Evolutionary conservation across 2,329 filamentous ascomycete genomes (phyloP).

Genomic region (Trichoderma endophyticum): DNA sequence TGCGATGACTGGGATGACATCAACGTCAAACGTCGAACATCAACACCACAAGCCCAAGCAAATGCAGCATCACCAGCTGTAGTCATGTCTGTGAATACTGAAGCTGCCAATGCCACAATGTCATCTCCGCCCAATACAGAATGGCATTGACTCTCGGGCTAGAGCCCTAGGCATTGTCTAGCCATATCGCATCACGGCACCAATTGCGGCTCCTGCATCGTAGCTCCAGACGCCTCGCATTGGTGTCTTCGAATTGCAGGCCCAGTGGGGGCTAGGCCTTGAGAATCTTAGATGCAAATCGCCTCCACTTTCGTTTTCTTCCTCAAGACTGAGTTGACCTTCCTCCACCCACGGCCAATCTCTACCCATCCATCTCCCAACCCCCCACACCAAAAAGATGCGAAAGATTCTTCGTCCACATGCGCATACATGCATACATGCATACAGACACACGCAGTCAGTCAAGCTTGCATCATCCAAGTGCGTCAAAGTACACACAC

Average conservation of each 20-base stretch:
- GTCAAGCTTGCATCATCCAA: not conserved
- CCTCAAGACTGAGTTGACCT: not conserved
- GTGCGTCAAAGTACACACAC: not conserved
- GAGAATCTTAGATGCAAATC: constrained; percentile 17
- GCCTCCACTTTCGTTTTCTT: constrained; percentile 16
- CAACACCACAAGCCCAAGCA: not conserved
- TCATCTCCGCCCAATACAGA: not conserved
- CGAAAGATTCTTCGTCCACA: constrained; percentile 19
- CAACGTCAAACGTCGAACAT: not conserved
- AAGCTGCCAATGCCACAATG: not conserved
- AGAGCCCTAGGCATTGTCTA: not conserved
- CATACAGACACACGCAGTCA: not conserved
- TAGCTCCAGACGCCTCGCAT: constrained; percentile 7
- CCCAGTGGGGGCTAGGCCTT: constrained; percentile 14
- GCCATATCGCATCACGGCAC: not conserved
- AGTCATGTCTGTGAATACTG: not conserved
- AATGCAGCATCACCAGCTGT: not conserved
- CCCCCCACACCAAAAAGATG: constrained; percentile 10
- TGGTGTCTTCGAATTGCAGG: constrained; percentile 12
- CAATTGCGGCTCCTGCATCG: constrained; percentile 12
- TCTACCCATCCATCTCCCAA: not conserved
- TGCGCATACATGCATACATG: constrained; percentile 4
- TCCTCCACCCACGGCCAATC: constrained; percentile 10
- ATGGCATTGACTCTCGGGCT: not conserved
- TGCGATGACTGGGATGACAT: not conserved